These are phyloP conservation scores for Fusarium secorum DNA, from an alignment of 2,329 filamentous ascomycete species.

Conservation along the genomic window DNA sequence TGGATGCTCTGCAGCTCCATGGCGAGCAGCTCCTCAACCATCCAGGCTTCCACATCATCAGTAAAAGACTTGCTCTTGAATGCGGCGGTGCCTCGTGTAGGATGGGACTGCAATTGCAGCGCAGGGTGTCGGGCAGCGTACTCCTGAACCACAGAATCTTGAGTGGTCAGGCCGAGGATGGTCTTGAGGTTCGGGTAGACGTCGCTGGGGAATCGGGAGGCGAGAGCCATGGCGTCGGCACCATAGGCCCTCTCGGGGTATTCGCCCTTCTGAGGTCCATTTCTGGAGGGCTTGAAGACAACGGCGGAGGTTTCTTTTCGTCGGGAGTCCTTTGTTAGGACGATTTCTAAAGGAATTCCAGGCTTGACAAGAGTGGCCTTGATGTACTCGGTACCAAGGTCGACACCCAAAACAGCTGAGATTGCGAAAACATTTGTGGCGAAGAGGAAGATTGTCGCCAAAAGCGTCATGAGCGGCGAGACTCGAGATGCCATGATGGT, in stretches of 20 bases:
- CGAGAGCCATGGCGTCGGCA: slow-evolving; percentile 86
- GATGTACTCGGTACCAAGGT: slow-evolving; percentile 95
- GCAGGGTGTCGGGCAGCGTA: slow-evolving; percentile 83
- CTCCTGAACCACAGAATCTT: slow-evolving; percentile 68
- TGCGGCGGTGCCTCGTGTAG: slow-evolving; percentile 73
- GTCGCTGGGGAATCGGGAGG: slow-evolving; percentile 87
- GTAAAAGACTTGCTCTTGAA: slow-evolving; percentile 78
- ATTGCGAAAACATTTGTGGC: slow-evolving; percentile 59
- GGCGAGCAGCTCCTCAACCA: slow-evolving; percentile 91
- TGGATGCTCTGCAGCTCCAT: slow-evolving; percentile 96
- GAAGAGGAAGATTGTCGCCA: slow-evolving; percentile 50
- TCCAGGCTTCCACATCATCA: slow-evolving; percentile 70
- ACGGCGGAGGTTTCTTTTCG: slow-evolving; percentile 93
- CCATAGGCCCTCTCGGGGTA: slow-evolving; percentile 94
- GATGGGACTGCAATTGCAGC: slow-evolving; percentile 70
- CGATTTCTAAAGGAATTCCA: slow-evolving; percentile 95
- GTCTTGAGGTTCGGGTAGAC: slow-evolving; percentile 95
- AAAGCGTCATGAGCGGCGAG: slow-evolving; percentile 50
- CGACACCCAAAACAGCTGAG: slow-evolving; percentile 86
- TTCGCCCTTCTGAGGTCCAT: slow-evolving; percentile 66
- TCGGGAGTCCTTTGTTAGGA: slow-evolving; percentile 96
- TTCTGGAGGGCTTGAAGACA: slow-evolving; percentile 86
- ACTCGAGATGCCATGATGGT: slow-evolving; percentile 47
- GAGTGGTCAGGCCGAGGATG: slow-evolving; percentile 77
- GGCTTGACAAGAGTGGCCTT: slow-evolving; percentile 97